Conservation (phyloP, 495 filamentous ascomycete genomes). For the Penicillium goetzii region DNA sequence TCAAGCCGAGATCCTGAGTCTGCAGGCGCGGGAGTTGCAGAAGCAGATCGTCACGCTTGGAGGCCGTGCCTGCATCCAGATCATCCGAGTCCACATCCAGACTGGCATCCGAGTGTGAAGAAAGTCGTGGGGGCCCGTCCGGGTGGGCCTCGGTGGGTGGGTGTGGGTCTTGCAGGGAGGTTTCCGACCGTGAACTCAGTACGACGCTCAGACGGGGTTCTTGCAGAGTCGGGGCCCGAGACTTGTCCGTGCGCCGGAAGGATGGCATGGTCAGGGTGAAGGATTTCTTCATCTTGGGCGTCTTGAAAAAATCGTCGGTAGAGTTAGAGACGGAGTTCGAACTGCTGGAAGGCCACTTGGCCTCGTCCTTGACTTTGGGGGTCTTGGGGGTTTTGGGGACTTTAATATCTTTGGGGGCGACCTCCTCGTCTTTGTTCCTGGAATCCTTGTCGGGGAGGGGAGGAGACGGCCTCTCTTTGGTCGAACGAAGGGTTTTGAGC, state of each 20-base stretch:
- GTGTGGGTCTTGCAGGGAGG: conserved; percentile 18
- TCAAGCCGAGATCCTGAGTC: conserved; percentile 31
- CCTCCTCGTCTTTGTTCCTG: conserved; percentile 1
- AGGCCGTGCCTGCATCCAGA: conserved; percentile 1
- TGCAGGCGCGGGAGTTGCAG: conserved; percentile 44
- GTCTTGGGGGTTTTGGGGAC: not conserved
- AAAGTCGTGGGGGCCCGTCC: conserved; percentile 10
- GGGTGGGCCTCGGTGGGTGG: not conserved
- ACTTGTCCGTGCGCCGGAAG: conserved; percentile 17
- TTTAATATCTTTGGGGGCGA: not conserved
- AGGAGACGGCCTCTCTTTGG: not conserved
- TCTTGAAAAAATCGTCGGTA: not conserved
- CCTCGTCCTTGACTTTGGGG: not conserved
- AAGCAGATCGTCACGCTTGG: conserved; percentile 31
- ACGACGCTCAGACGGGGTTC: conserved; percentile 13
- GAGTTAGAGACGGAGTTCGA: not conserved
- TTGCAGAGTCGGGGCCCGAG: not conserved
- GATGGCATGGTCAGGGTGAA: conserved; percentile 25
- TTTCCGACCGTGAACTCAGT: conserved; percentile 23
- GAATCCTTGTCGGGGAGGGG: not conserved
- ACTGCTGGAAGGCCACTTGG: not conserved
- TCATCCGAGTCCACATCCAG: conserved; percentile 13
- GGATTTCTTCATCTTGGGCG: conserved; percentile 19
- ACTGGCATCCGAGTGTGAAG: conserved; percentile 20
- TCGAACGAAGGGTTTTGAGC: not conserved